Base-by-base conservation (phyloP, 257 asterid genomes). In the Ophiorrhiza pumila region DNA sequence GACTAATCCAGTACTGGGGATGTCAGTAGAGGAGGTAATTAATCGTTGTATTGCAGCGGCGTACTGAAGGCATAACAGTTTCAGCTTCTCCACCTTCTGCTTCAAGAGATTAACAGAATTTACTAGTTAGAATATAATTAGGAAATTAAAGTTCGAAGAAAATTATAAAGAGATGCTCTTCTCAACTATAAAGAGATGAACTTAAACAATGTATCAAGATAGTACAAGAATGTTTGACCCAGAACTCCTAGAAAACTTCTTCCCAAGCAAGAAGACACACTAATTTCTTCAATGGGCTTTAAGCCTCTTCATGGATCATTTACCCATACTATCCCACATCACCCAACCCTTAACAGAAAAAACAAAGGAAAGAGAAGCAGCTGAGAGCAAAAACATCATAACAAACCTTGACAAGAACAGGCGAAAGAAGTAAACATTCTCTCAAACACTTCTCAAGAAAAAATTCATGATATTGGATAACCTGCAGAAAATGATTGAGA, bases 71-170 rank as follows among this genome's bases (percentile, higher is more conserved):
- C 99, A 95, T 71, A 92, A 85, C 59, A 77, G 71, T 79, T 95
- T 89, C 88, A 95, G 88, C 78, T 81, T 90, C 90, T 92, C 99
- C 85, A 92, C 87, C 83, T 90, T 95, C 98, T 92, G 94, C 88
- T 13, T 52, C n/a, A 41, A 82, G 47, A 50, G 60, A 78, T 29
- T 23, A 50, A 60, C 35, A 27, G 43, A 56, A 20, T 59, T 31
- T 42, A 76, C 72, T 42, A 71, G 68, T 47, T 62, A 77, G 74
- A 70, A 17, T 64, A 76, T 65, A 65, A 9, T n/a, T 52, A 77
- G 68, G 72, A 59, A 71, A 18, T 34, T 72, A 63, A 25, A 46
- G 53, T 49, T 58, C 4, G 10, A 3, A 50, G 7, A 45, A 5
- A 27, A 45, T 9, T 34, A 66, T 27, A 45, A 66, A 17, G 2